Conservation (phyloP, 768 basidiomycete genomes). For the Cystobasidiopsis lactophilus region DNA sequence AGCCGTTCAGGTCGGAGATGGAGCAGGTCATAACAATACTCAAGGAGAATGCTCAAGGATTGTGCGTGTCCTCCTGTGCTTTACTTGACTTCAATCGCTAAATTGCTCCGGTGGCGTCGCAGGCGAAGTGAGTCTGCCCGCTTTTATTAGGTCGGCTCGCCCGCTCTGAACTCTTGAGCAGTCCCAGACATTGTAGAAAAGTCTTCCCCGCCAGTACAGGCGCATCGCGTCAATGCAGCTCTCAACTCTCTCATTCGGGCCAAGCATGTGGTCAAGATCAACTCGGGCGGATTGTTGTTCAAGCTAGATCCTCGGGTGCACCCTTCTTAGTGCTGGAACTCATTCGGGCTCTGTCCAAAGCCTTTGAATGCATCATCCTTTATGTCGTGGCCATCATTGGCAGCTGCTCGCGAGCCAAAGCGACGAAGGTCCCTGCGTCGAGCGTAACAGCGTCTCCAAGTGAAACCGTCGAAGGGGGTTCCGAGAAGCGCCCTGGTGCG, state of each 20-base stretch:
- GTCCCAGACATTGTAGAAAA: slow-evolving; percentile 8
- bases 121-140: neutral
- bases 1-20: slow-evolving; percentile 7
- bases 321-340: too few relatives aligned
- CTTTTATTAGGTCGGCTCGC: neutral
- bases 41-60: neutral
- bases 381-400: too few relatives aligned
- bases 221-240: slow-evolving; percentile 9
- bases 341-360: too few relatives aligned
- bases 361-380: too few relatives aligned
- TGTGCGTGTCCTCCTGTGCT: neutral
- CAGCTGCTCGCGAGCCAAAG: too few relatives aligned
- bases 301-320: too few relatives aligned
- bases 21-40: slow-evolving; percentile 5
- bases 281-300: too few relatives aligned
- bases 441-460: too few relatives aligned
- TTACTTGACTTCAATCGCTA: neutral
- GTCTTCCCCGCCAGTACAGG: slow-evolving; percentile 2
- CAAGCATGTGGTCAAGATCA: slow-evolving; percentile 5
- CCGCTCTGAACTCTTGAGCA: neutral
- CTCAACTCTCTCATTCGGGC: slow-evolving; percentile 2
- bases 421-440: too few relatives aligned
- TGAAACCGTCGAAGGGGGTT: too few relatives aligned
- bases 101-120: too few relatives aligned
- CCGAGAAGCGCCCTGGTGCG: too few relatives aligned